Base-by-base conservation (phyloP, 495 filamentous ascomycete species). In the Lophiostoma macrostomum region DNA sequence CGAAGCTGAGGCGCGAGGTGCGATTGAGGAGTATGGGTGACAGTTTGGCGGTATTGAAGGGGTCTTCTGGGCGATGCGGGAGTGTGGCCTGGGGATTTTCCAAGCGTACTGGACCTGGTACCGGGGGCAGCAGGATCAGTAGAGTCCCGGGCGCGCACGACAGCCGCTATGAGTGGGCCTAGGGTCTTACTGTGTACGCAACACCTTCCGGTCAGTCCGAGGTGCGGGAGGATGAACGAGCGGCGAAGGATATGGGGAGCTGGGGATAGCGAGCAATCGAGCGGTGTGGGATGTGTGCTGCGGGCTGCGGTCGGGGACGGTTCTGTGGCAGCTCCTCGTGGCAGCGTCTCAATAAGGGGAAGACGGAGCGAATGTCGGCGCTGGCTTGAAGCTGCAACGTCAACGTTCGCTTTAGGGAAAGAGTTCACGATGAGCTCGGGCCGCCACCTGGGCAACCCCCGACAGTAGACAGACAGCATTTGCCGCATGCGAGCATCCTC, bases 1-100 rank as follows among this genome's bases (percentile, higher is more conserved):
- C 81, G 77, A 88, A 89, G 65, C 86, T 83, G 74, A 89, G 81
- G 74, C 54, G 60, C 25, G 56, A 29, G 16, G 86, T 83, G 70
- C 86, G 86, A 65, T 83, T 79, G 64, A 88, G 75, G 61, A 90
- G 73, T 72, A 90, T 76, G 66, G 87, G 84, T 80, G 88, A 87
- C 86, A 87, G 77, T 73, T 90, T 89, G 83, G 81, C 84, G 85
- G 87, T 87, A 68, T 84, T 83, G 71, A 32, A 13, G 50, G 30
- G 44, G 35, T 18, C 24, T 27, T n/a, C 25, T 30, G 36, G 27
- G 43, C 23, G 44, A 12, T 8, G 23, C 18, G 14, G 44, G 38
- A 37, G 40, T 25, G 10, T 42, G 29, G 46, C 24, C 38, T 32
- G 11, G 20, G 37, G 22, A 41, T 10, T 35, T 24, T 24, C 32